Conservation (phyloP, 2,329 filamentous ascomycete genomes). For the Penicillium sp. region DNA sequence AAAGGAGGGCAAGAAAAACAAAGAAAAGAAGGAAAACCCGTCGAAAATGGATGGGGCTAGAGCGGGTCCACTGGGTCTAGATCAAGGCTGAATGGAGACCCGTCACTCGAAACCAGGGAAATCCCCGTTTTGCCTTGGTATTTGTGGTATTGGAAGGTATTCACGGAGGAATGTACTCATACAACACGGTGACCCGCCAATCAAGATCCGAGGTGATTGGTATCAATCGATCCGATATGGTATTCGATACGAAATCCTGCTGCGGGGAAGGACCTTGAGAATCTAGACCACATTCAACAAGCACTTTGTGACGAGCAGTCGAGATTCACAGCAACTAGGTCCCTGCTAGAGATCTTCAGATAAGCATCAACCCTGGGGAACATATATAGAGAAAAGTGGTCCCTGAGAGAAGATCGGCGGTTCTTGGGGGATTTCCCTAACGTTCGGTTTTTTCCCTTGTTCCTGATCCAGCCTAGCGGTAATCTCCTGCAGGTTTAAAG, state of each 20-base stretch:
- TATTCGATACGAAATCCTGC: background rate
- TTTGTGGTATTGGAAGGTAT: background rate
- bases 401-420: background rate
- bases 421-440: background rate
- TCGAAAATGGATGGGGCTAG: background rate
- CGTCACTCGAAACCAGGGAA: too few relatives aligned
- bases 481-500: background rate
- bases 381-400: background rate
- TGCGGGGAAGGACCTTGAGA: background rate
- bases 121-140: background rate
- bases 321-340: too few relatives aligned
- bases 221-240: background rate
- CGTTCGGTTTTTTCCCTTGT: background rate
- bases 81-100: too few relatives aligned
- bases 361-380: background rate
- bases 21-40: background rate
- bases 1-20: background rate
- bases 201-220: background rate
- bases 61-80: background rate
- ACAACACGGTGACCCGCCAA: background rate
- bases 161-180: background rate
- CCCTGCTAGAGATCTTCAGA: too few relatives aligned
- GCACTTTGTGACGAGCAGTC: too few relatives aligned
- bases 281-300: background rate
- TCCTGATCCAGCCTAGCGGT: background rate